Percentiles rank a stretch among this genome's conserved stretches.
phyloP scores from a whole-genome alignment of 257 asterid genomes.

The Rehmannia glutinosa region DNA sequence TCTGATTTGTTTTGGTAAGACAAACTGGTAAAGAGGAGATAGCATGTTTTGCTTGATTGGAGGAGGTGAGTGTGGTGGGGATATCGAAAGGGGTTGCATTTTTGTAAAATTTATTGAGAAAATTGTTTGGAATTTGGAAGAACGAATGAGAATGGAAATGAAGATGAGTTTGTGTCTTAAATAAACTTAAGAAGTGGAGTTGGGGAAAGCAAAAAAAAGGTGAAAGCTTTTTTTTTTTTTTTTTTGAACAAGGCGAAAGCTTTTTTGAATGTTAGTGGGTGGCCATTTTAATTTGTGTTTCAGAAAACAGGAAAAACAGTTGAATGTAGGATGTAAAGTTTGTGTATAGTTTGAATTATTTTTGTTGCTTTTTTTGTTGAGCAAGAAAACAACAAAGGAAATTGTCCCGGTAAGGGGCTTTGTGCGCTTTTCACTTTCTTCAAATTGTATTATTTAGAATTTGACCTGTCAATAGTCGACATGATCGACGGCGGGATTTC shows the following conservation, averaged over 20 bases:
- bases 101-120: conserved; percentile 8
- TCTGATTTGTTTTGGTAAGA: conserved; percentile 33
- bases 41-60: conserved; percentile 27
- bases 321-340: conserved; percentile 31
- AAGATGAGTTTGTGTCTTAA: conserved; percentile 24
- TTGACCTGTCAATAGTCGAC: conserved; percentile 30
- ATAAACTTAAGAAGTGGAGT: conserved; percentile 38
- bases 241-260: no score
- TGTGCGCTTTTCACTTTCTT: conserved; percentile 33
- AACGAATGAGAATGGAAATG: conserved; percentile 24
- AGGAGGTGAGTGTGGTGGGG: conserved; percentile 35
- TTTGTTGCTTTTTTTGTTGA: conserved; percentile 24
- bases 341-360: conserved; percentile 36
- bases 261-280: conserved; percentile 49
- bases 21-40: conserved; percentile 36
- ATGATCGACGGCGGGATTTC: conserved; percentile 24
- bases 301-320: conserved; percentile 33
- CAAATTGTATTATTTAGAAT: conserved; percentile 12
- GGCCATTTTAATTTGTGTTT: conserved; percentile 20
- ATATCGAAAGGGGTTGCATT: conserved; percentile 38
- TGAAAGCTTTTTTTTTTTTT: no score
- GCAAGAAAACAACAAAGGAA: conserved; percentile 23
- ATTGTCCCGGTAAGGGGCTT: conserved; percentile 20
- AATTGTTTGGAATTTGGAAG: background rate
- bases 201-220: conserved; percentile 31